Percentiles rank a stretch among this genome's conserved stretches.
Conservation (phyloP, 2,329 filamentous ascomycete genomes). For the Microsporum ferrugineum region DNA sequence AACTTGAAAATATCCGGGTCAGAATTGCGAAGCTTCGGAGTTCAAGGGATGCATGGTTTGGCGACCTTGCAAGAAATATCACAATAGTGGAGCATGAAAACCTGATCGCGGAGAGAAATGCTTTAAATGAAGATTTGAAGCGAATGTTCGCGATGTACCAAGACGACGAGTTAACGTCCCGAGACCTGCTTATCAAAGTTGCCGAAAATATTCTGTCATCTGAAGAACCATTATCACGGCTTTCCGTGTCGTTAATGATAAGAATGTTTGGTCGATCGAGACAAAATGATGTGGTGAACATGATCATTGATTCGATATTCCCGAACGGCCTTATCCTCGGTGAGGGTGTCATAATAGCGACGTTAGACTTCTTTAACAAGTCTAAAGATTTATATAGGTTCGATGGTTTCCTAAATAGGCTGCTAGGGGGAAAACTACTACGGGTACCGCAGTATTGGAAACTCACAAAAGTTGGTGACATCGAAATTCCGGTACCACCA, state of each 20-base stretch:
- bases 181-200: slow-evolving; percentile 27
- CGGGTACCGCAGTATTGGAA: slow-evolving; percentile 22
- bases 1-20: slow-evolving; percentile 24
- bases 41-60: slow-evolving; percentile 18
- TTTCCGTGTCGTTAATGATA: slow-evolving; percentile 26
- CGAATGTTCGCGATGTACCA: slow-evolving; percentile 23
- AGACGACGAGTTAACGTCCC: slow-evolving; percentile 23
- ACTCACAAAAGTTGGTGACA: slow-evolving; percentile 21
- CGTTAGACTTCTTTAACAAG: slow-evolving; percentile 30
- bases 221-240: slow-evolving; percentile 28
- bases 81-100: slow-evolving; percentile 14
- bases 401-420: slow-evolving; percentile 29
- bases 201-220: slow-evolving; percentile 27
- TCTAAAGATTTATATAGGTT: slow-evolving; percentile 32
- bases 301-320: slow-evolving; percentile 29
- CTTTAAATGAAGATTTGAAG: slow-evolving; percentile 22
- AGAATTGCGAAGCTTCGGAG: slow-evolving; percentile 25
- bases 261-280: slow-evolving; percentile 28
- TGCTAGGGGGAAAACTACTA: slow-evolving; percentile 24
- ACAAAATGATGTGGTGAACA: slow-evolving; percentile 31
- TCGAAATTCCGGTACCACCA: slow-evolving; percentile 29
- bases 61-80: slow-evolving; percentile 25
- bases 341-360: slow-evolving; percentile 27
- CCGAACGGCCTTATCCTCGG: slow-evolving; percentile 29
- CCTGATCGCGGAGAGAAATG: slow-evolving; percentile 22